Base-by-base conservation (phyloP, 306 rosid species). In the Prunus mume region DNA sequence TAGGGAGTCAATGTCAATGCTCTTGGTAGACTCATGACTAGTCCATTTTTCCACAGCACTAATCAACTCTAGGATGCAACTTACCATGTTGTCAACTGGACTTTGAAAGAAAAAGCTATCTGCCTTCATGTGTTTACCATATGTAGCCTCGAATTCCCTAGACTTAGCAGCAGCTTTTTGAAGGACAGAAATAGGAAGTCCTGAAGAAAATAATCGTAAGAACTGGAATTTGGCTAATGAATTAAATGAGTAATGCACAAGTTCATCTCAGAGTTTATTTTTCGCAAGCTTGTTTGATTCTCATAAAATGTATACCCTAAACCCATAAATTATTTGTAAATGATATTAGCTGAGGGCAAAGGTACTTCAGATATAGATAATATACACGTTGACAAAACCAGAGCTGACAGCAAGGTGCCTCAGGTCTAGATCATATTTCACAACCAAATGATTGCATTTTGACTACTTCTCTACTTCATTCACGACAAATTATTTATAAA, bases 81-180 rank as follows among this genome's bases (percentile, higher is more conserved):
- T 75, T 52, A 62, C 71, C 69, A 82, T 78, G 46, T 88, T 50
- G 17, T 90, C 83, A 22, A 74, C 65, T 80, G 88, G 85, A 54
- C 72, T 60, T 75, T 76, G 86, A 32, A 67, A 15, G 69, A 73
- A 74, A 45, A 76, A 46, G 74, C 80, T 41, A 68, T 78, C 84
- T 61, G 41, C 69, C 43, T 47, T 68, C 79, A 20, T 30, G 74
- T 52, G 73, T 78, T 86, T 90, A 62, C 98, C 97, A 75, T 88
- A 92, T 28, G 81, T 69, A n/a, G 85, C 88, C 91, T 91, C 98
- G 22, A 94, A 94, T 72, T 94, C 94, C 71, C 80, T 84, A 8
- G 98, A 94, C 86, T 89, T 94, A 4, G 85, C 86, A 15, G 88
- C 91, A 70, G 98, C 98, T 64, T 83, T 90, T 80, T 83, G 86